Conservation (phyloP, 139 green algal genomes). For the Gonium pectorale region DNA sequence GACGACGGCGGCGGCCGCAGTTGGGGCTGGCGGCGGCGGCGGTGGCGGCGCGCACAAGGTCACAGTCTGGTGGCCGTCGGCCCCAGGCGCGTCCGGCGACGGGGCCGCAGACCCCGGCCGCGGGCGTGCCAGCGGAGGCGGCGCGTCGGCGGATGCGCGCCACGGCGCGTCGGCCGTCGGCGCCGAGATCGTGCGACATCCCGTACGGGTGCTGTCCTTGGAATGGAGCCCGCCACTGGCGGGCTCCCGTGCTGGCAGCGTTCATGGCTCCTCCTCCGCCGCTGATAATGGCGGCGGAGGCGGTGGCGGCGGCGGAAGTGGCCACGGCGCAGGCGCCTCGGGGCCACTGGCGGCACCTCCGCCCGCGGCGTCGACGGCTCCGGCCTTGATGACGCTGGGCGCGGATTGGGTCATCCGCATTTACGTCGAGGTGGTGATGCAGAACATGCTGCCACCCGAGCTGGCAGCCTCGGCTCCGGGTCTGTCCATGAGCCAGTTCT, state of each 20-base stretch:
- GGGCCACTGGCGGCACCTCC: constrained; percentile 7
- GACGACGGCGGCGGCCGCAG: constrained; percentile 34
- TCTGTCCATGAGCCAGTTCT: constrained; percentile 69
- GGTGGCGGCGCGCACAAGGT: constrained; percentile 49
- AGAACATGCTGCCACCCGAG: constrained; percentile 45
- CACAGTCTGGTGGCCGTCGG: constrained; percentile 67
- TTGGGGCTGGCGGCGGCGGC: constrained; percentile 6
- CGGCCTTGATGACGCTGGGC: constrained; percentile 71
- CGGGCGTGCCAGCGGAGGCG: neutral
- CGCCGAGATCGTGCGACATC: constrained; percentile 62
- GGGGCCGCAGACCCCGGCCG: neutral
- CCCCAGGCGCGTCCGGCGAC: neutral
- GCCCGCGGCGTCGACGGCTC: constrained; percentile 43
- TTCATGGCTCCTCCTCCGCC: no score
- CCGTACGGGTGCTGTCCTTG: constrained; percentile 50
- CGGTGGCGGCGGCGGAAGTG: no score
- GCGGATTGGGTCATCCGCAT: constrained; percentile 70
- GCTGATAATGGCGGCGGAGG: neutral
- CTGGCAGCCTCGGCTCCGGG: neutral
- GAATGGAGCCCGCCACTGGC: constrained; percentile 65
- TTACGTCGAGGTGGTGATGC: constrained; percentile 74
- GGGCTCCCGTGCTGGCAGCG: neutral
- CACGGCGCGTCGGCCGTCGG: constrained; percentile 31
- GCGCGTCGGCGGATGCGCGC: neutral
- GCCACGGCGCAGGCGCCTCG: neutral